phyloP scores from a whole-genome alignment of 2,329 filamentous ascomycete genomes.

The Scedosporium apiospermum region DNA sequence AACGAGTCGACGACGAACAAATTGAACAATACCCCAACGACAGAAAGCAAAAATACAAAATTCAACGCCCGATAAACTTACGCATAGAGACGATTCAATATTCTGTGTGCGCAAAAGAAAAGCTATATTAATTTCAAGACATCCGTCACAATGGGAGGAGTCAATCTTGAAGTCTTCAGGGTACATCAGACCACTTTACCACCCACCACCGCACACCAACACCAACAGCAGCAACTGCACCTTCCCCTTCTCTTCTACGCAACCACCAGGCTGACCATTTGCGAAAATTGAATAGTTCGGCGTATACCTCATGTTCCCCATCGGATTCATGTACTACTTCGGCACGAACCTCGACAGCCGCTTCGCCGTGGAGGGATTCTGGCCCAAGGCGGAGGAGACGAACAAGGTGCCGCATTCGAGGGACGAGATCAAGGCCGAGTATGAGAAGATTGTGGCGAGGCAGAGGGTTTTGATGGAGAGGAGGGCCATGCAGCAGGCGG shows the following conservation, averaged over 20 bases:
- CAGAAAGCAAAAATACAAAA: neutral
- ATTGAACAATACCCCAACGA: neutral
- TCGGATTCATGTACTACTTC: conserved; percentile 99
- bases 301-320: conserved; percentile 98
- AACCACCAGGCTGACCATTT: neutral
- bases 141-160: conserved; percentile 54
- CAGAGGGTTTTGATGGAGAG: conserved; percentile 66
- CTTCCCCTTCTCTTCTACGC: neutral
- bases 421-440: conserved; percentile 76
- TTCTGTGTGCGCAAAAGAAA: neutral
- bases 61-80: neutral
- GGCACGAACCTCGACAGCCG: conserved; percentile 93
- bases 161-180: conserved; percentile 94
- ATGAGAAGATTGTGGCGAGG: conserved; percentile 57
- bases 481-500: conserved; percentile 25
- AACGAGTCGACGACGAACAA: neutral
- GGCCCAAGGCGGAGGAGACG: conserved; percentile 73
- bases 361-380: conserved; percentile 85
- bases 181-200: conserved; percentile 33
- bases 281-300: conserved; percentile 58
- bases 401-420: conserved; percentile 67
- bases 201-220: neutral
- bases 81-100: too few relatives aligned
- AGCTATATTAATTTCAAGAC: neutral
- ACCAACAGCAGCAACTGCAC: too few relatives aligned